Base-by-base conservation (phyloP, 495 filamentous ascomycete species). In the Hypoxylon lienhwacheense region DNA sequence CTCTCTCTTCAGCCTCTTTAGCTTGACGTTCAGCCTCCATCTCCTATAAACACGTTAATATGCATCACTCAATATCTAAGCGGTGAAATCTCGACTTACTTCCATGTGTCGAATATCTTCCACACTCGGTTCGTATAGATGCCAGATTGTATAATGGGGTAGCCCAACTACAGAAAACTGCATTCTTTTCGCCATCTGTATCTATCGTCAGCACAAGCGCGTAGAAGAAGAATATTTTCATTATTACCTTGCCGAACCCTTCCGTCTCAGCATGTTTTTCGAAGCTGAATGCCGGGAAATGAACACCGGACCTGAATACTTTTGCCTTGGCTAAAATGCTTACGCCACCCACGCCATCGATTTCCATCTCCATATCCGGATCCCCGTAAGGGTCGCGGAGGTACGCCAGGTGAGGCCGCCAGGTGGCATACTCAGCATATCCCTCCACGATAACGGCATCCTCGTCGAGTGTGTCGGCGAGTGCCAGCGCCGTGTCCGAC, bases 371-470 rank as follows among this genome's bases (percentile, higher is more conserved):
- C 85, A 97, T 95, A 69, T 99, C 95, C 1, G 91, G 91, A 61
- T 99, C 92, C 25, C 95, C 95, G 62, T 96, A 97, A 1, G 95
- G 95, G 67, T 99, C 95, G 11, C 95, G 85, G 1, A 99, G 81
- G 66, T 99, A 99, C 28, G 95, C 95, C 44, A 99, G 79, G 80
- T 99, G 95, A 17, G 95, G 95, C 47, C 95, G 78, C 92, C 93
- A 99, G 1, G 95, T 99, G 15, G 95, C 95, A 66, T 99, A 99
- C 75, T 99, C 95, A 26, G 95, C 95, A 64, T 99, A 99, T 17
- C 95, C 95, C 69, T 99, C 95, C 10, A 99, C 95, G 72, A 99
- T 99, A 19, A 99, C 95, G 0, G 95, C 95, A 70, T 99, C 95
- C 69, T 99, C 95, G 51, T 99, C 95, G 14, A 99, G 78, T 1